Evolutionary conservation across 352 stramenopile genomes (phyloP).

Genomic region (Pythium pyrilobum): DNA sequence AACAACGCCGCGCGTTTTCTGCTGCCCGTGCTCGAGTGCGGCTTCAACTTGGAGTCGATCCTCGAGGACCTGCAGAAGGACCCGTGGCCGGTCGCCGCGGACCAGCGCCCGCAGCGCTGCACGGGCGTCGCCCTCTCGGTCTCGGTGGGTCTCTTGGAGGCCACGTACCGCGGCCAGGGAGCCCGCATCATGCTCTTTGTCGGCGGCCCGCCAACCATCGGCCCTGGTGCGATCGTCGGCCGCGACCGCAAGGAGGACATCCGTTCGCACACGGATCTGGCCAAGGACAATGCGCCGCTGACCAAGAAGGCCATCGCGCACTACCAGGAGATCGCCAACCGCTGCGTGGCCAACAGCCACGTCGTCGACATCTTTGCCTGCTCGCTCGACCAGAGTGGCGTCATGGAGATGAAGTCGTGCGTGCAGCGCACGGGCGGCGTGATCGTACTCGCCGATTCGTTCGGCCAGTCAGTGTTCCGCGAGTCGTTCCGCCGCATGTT

Average conservation of each 20-base stretch:
- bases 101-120: slow-evolving; percentile 94
- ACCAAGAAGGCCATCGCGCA: slow-evolving; percentile 94
- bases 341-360: slow-evolving; percentile 90
- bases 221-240: slow-evolving; percentile 94
- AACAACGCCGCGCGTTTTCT: slow-evolving; percentile 94
- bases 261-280: slow-evolving; percentile 93
- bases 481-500: slow-evolving; percentile 98
- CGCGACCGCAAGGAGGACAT: slow-evolving; percentile 97
- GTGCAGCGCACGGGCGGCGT: slow-evolving; percentile 98
- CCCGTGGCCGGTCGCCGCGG: slow-evolving; percentile 96
- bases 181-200: slow-evolving; percentile 99
- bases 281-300: slow-evolving; percentile 93
- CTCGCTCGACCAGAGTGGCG: slow-evolving; percentile 95
- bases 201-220: slow-evolving; percentile 94
- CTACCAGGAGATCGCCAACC: slow-evolving; percentile 94
- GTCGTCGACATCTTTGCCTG: slow-evolving; percentile 99
- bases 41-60: slow-evolving; percentile 96
- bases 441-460: slow-evolving; percentile 98
- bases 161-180: slow-evolving; percentile 92
- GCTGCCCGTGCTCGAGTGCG: slow-evolving; percentile 95
- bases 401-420: slow-evolving; percentile 98
- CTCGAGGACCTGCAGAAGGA: slow-evolving; percentile 97
- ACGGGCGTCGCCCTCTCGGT: slow-evolving; percentile 96
- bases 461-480: slow-evolving; percentile 98
- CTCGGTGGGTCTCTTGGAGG: slow-evolving; percentile 95